Base-by-base conservation (phyloP, 371 early-diverging fungal genomes). In the Rhizomucor pusillus region DNA sequence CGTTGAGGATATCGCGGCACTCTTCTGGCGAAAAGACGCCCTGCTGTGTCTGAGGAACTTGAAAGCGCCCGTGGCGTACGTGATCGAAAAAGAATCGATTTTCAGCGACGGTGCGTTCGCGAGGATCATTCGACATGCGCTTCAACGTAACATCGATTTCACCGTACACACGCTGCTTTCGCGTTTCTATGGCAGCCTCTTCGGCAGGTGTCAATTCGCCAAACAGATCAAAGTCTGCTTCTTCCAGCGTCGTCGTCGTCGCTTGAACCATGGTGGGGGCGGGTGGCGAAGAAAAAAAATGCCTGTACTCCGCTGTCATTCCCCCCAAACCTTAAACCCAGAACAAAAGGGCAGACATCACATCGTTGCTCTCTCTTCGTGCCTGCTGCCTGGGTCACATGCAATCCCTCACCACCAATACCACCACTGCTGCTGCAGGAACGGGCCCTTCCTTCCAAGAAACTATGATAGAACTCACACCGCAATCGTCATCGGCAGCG, bases 161-260 rank as follows among this genome's bases (percentile, higher is more conserved):
- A 11, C 50, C 19, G 11, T 61, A 41, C 24, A 35, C 52, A 35
- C 67, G 40, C 20, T 56, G 23, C 5, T 62, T 49, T 33, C 75
- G 52, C 20, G 56, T 16, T 4, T 63, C 50, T 13, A 59, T 24
- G 19, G 20, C 33, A 0, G 11, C 0, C 25, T 59, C 49, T 49
- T 79, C 79, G 39, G 67, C 67, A 13, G 54, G 22, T 14, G 79
- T 48, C 1, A 66, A 18, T 0, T 75, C 77, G 12, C 66, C 72
- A 60, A 81, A 81, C 5, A 72, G 57, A 57, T 73, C 71, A 46
- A 81, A 67, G 1, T 51, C 45, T 36, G 36, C 6, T 33, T 33
- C 13, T 37, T 9, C 37, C 37, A 37, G n/a, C n/a, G n/a, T n/a
- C n/a, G n/a, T n/a, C n/a, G n/a, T n/a, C n/a, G n/a, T n/a, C n/a